Evolutionary conservation across 2,329 filamentous ascomycete species (phyloP).

Genomic region (Stachybotrys chlorohalonatus): DNA sequence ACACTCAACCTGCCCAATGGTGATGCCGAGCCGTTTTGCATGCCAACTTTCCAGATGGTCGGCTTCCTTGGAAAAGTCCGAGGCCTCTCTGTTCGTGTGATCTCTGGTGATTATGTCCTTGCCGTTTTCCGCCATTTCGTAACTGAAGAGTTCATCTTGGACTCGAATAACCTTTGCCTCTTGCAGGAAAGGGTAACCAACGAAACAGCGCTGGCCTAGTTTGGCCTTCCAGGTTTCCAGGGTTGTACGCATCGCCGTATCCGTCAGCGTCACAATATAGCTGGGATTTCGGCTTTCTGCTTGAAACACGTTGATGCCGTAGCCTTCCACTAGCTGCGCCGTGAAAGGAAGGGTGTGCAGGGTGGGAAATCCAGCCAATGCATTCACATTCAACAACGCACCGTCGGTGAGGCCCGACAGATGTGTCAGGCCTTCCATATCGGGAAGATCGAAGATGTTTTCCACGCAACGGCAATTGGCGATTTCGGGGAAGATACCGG

Average conservation of each 20-base stretch:
- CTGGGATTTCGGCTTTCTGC: slow-evolving; percentile 94
- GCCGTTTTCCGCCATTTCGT: slow-evolving; percentile 59
- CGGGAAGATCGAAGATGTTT: slow-evolving; percentile 92
- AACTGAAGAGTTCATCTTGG: slow-evolving; percentile 89
- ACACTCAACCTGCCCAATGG: slow-evolving; percentile 79
- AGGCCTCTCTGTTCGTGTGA: slow-evolving; percentile 67
- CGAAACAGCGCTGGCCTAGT: slow-evolving; percentile 77
- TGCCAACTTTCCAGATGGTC: slow-evolving; percentile 78
- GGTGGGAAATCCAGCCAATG: slow-evolving; percentile 90
- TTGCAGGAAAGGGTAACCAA: slow-evolving; percentile 91
- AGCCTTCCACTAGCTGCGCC: slow-evolving; percentile 60
- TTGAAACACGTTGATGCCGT: slow-evolving; percentile 91
- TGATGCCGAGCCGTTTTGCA: slow-evolving; percentile 81
- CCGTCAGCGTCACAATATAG: slow-evolving; percentile 79
- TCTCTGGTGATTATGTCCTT: slow-evolving; percentile 57
- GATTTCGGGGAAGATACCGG: slow-evolving; percentile 85
- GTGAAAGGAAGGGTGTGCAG: slow-evolving; percentile 78
- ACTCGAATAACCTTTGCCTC: slow-evolving; percentile 86
- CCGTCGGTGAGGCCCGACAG: slow-evolving; percentile 77
- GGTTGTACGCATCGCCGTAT: slow-evolving; percentile 62
- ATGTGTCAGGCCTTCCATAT: slow-evolving; percentile 80
- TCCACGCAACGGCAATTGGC: slow-evolving; percentile 82
- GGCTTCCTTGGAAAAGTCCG: slow-evolving; percentile 77
- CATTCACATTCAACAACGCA: slow-evolving; percentile 69
- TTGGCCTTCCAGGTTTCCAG: slow-evolving; percentile 66